A percentile compares a stretch with the other conserved stretches of the same genome.
phyloP scores from a whole-genome alignment of 768 basidiomycete genomes.

The Podaxis sp. region DNA sequence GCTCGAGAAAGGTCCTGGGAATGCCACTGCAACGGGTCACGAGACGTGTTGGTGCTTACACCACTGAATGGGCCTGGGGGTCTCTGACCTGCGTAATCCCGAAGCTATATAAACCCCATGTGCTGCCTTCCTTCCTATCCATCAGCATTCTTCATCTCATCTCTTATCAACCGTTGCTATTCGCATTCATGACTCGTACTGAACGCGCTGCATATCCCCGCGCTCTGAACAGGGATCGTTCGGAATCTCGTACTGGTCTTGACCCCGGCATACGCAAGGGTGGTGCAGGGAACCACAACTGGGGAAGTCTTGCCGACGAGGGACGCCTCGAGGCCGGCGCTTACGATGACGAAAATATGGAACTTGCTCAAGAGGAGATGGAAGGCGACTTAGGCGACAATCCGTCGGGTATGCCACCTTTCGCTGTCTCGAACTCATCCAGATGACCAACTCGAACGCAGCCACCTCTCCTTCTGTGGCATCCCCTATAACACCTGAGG shows the following conservation, averaged over 20 bases:
- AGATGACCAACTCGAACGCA: background rate
- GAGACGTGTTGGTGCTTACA: slow-evolving; percentile 1
- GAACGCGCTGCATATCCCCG: slow-evolving; percentile 67
- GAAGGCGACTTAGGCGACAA: slow-evolving; percentile 8
- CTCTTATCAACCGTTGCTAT: background rate
- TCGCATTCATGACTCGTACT: slow-evolving; percentile 69
- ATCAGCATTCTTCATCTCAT: slow-evolving; percentile 10
- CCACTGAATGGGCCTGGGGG: background rate
- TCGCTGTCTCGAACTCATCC: background rate
- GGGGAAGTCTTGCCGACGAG: slow-evolving; percentile 73
- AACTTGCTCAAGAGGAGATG: slow-evolving; percentile 32
- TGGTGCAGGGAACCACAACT: slow-evolving; percentile 81
- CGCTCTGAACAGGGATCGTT: slow-evolving; percentile 73
- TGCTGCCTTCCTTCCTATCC: slow-evolving; percentile 8
- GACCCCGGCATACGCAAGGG: slow-evolving; percentile 70
- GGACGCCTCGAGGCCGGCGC: slow-evolving; percentile 54
- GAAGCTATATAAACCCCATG: slow-evolving; percentile 20
- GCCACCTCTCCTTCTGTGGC: background rate
- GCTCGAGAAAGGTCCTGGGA: background rate
- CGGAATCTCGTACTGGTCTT: slow-evolving; percentile 72
- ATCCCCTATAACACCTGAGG: background rate
- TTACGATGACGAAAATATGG: slow-evolving; percentile 50
- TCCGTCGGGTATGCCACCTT: background rate
- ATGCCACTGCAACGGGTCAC: background rate
- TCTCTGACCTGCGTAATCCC: background rate